phyloP scores from a whole-genome alignment of 108 stramenopile genomes.

The Fistulifera pelliculosa region DNA sequence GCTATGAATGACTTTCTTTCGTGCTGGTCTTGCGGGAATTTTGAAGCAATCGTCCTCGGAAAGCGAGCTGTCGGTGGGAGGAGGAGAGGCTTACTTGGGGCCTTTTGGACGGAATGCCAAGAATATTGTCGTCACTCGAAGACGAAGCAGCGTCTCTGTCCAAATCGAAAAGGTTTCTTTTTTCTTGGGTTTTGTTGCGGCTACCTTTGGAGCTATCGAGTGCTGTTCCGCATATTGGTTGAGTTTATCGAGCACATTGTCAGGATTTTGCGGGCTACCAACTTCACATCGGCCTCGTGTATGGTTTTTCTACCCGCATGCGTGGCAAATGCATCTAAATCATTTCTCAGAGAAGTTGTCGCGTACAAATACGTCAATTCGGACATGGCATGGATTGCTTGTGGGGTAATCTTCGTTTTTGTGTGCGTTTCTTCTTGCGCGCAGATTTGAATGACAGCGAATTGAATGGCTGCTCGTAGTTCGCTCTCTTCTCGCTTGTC shows the following conservation, averaged over 20 bases:
- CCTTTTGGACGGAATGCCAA: too few relatives aligned
- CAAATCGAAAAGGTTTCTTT: background rate
- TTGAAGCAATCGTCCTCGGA: too few relatives aligned
- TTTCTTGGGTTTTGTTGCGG: background rate
- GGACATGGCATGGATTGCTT: conserved; percentile 29
- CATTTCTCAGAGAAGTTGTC: conserved; percentile 28
- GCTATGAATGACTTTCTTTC: too few relatives aligned
- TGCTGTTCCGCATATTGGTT: background rate
- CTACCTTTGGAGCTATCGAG: too few relatives aligned
- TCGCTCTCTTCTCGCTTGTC: conserved; percentile 9
- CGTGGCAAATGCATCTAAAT: conserved; percentile 24
- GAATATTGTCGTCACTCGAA: too few relatives aligned
- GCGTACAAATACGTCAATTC: conserved; percentile 44
- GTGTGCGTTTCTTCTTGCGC: conserved; percentile 7
- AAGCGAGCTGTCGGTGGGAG: too few relatives aligned
- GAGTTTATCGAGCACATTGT: background rate
- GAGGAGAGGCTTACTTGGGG: too few relatives aligned
- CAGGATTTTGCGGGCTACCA: conserved; percentile 30
- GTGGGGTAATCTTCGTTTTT: conserved; percentile 14
- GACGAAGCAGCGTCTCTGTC: too few relatives aligned
- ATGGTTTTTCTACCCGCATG: conserved; percentile 35
- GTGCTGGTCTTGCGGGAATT: too few relatives aligned
- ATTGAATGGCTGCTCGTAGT: conserved; percentile 15
- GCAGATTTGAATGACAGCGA: conserved; percentile 12
- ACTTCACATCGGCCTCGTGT: conserved; percentile 30